These are phyloP conservation scores for Irpex rosettiformis DNA, from an alignment of 1,284 basidiomycete genomes.

Conservation along the genomic window DNA sequence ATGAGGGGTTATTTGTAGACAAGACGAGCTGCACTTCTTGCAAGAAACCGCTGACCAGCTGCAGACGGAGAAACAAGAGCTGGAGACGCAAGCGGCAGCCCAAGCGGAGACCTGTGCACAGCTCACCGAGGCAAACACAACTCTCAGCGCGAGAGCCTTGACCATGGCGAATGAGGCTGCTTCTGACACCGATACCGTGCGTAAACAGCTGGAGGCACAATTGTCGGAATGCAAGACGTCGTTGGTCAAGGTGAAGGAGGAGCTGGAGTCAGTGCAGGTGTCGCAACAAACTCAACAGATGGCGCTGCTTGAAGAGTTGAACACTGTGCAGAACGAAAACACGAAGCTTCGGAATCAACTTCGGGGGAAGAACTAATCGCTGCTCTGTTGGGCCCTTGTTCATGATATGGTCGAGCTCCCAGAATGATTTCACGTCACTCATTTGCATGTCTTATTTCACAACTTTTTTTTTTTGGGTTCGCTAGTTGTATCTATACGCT, in stretches of 20 bases:
- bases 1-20: constrained; percentile 36
- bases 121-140: constrained; percentile 74
- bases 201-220: constrained; percentile 54
- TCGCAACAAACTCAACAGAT: constrained; percentile 70
- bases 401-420: neutral
- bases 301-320: constrained; percentile 74
- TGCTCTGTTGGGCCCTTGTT: neutral
- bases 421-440: neutral
- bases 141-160: constrained; percentile 68
- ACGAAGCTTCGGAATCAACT: constrained; percentile 64
- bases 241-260: constrained; percentile 34
- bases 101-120: constrained; percentile 70
- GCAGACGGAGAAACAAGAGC: constrained; percentile 56
- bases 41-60: constrained; percentile 61
- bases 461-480: constrained; percentile 7
- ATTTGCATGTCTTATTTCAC: constrained; percentile 1
- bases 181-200: constrained; percentile 50
- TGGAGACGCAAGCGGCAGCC: constrained; percentile 68
- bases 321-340: constrained; percentile 76
- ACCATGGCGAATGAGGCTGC: constrained; percentile 76
- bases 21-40: constrained; percentile 66
- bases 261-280: constrained; percentile 48
- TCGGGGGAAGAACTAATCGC: constrained; percentile 44
- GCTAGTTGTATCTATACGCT: constrained; percentile 11
- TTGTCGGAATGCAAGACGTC: constrained; percentile 44